phyloP scores from a whole-genome alignment of 805 yeast species.

The Wickerhamomyces canadensis region DNA sequence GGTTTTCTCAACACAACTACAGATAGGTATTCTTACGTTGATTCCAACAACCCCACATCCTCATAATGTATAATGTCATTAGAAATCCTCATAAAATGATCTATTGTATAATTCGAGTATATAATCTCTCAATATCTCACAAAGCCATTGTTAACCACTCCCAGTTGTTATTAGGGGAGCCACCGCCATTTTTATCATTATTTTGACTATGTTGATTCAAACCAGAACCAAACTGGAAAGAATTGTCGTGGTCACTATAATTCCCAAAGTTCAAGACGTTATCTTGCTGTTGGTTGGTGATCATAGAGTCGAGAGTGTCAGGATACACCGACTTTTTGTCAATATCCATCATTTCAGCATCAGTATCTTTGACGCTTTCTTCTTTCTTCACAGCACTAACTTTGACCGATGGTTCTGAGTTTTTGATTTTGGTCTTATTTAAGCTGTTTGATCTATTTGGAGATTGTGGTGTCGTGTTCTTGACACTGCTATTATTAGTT shows the following conservation, averaged over 20 bases:
- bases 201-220: neutral
- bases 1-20: constrained; percentile 25
- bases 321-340: constrained; percentile 3
- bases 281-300: neutral
- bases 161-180: constrained; percentile 22
- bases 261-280: neutral
- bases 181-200: constrained; percentile 5
- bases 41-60: constrained; percentile 19
- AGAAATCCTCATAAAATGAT: too few relatives aligned
- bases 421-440: neutral
- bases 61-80: neutral
- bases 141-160: constrained; percentile 25
- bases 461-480: constrained; percentile 11
- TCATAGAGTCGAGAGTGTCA: neutral
- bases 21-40: constrained; percentile 29
- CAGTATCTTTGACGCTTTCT: neutral
- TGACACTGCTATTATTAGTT: constrained; percentile 20
- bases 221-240: constrained; percentile 5
- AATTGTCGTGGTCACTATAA: neutral
- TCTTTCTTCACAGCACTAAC: neutral
- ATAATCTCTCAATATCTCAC: constrained; percentile 4
- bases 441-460: constrained; percentile 9
- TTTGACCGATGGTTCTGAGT: neutral
- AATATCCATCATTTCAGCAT: constrained; percentile 1
- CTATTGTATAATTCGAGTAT: neutral